Evolutionary conservation across 345 rosid genomes (phyloP).

Genomic region (Passiflora organensis): DNA sequence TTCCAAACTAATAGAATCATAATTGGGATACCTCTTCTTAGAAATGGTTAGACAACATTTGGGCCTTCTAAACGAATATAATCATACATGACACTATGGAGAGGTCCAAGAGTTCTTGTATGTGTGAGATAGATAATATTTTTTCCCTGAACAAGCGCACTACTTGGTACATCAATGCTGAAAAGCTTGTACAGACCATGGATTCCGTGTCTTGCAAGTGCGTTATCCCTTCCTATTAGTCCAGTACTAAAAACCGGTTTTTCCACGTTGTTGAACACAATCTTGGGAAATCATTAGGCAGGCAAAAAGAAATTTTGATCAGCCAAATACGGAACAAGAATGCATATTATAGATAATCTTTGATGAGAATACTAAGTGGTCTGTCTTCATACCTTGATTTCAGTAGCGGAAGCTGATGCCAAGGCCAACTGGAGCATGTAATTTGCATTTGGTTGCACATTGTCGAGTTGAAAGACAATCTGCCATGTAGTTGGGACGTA

Average conservation of each 20-base stretch:
- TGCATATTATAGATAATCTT: no score
- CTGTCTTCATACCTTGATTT: constrained; percentile 29
- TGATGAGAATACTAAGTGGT: background rate
- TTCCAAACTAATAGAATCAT: no score
- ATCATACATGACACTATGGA: constrained; percentile 70
- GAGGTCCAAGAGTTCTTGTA: constrained; percentile 26
- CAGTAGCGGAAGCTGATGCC: constrained; percentile 51
- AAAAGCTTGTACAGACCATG: constrained; percentile 70
- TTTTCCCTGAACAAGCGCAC: constrained; percentile 32
- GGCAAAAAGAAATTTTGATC: no score
- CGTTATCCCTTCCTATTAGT: constrained; percentile 56
- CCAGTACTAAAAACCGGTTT: constrained; percentile 40
- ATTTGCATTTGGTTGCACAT: constrained; percentile 19
- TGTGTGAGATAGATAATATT: constrained; percentile 60
- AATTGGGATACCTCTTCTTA: no score
- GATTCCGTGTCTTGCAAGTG: constrained; percentile 82
- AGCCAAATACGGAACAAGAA: no score
- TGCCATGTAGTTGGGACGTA: constrained; percentile 57
- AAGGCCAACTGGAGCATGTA: constrained; percentile 64
- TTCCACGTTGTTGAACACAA: constrained; percentile 39
- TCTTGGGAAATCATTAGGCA: constrained; percentile 19
- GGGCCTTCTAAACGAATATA: constrained; percentile 83
- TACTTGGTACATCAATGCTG: constrained; percentile 34
- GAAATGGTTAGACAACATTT: background rate
- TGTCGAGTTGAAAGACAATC: constrained; percentile 39